A percentile compares a stretch with the other conserved stretches of the same genome.
These are phyloP conservation scores for Baorangia bicolor DNA, from an alignment of 768 basidiomycete genomes.

Conservation along the genomic window DNA sequence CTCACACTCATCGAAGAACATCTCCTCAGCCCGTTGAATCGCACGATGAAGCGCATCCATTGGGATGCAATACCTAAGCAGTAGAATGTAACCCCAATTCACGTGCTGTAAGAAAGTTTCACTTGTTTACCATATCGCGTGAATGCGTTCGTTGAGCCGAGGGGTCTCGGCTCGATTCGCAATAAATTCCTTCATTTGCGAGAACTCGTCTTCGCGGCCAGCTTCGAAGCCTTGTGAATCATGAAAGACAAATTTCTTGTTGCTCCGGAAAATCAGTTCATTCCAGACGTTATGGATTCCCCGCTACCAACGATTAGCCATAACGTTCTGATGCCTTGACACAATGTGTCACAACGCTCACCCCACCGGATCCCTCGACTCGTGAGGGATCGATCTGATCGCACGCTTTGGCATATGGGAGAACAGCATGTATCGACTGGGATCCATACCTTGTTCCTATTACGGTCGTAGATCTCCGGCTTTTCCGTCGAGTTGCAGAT, in stretches of 20 bases:
- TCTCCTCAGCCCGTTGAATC: neutral
- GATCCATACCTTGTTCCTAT: neutral
- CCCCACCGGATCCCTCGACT: slow-evolving; percentile 1
- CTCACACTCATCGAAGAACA: slow-evolving; percentile 1
- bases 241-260: neutral
- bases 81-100: neutral
- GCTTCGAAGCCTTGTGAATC: slow-evolving; percentile 6
- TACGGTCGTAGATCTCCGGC: slow-evolving; percentile 1
- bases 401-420: neutral
- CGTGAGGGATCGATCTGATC: neutral
- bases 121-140: neutral
- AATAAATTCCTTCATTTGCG: slow-evolving; percentile 1
- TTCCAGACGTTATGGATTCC: neutral
- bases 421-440: neutral
- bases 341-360: neutral
- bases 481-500: slow-evolving; percentile 4
- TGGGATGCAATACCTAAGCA: slow-evolving; percentile 5
- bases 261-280: slow-evolving; percentile 5
- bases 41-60: slow-evolving; percentile 6
- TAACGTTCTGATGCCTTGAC: too few relatives aligned
- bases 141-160: neutral
- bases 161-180: neutral
- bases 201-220: neutral
- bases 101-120: too few relatives aligned
- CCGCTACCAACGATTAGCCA: neutral